Evolutionary conservation across 1,284 basidiomycete species (phyloP).

Genomic region (Gymnopus androsaceus): DNA sequence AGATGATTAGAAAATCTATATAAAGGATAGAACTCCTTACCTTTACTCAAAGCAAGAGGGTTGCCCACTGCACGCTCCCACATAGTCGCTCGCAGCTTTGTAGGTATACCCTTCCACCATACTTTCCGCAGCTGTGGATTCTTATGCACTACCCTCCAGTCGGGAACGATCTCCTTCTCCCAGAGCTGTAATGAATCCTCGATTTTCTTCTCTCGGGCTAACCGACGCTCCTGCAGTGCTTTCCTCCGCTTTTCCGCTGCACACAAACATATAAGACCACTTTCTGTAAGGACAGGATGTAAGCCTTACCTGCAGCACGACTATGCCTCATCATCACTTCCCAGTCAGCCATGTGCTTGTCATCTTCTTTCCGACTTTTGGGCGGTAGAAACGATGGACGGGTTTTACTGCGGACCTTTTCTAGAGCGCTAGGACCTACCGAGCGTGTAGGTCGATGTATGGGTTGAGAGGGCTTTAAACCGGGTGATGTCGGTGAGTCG

Average conservation of each 20-base stretch:
- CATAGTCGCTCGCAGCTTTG: constrained; percentile 80
- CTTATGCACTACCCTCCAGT: constrained; percentile 78
- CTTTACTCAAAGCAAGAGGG: constrained; percentile 83
- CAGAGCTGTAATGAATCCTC: constrained; percentile 73
- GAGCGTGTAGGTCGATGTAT: constrained; percentile 53
- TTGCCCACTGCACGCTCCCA: constrained; percentile 94
- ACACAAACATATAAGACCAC: neutral
- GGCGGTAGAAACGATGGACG: constrained; percentile 84
- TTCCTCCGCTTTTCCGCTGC: constrained; percentile 72
- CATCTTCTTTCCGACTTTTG: constrained; percentile 79
- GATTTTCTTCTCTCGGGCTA: constrained; percentile 66
- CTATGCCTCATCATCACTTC: constrained; percentile 89
- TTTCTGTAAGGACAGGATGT: neutral
- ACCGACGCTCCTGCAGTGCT: constrained; percentile 62
- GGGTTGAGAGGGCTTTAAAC: constrained; percentile 25
- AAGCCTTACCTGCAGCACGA: constrained; percentile 64
- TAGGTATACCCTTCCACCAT: constrained; percentile 94
- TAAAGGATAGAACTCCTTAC: constrained; percentile 40
- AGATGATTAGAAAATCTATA: constrained; percentile 14
- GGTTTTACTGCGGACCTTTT: constrained; percentile 77
- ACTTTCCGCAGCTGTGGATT: constrained; percentile 68
- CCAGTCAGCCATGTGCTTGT: constrained; percentile 87
- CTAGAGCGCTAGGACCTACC: constrained; percentile 64
- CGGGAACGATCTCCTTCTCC: constrained; percentile 80
- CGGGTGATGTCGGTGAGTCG: constrained; percentile 23